Percentiles rank a stretch among this genome's conserved stretches.
phyloP scores from a whole-genome alignment of 2,329 filamentous ascomycete genomes.

The Pyrenochaeta sp. region DNA sequence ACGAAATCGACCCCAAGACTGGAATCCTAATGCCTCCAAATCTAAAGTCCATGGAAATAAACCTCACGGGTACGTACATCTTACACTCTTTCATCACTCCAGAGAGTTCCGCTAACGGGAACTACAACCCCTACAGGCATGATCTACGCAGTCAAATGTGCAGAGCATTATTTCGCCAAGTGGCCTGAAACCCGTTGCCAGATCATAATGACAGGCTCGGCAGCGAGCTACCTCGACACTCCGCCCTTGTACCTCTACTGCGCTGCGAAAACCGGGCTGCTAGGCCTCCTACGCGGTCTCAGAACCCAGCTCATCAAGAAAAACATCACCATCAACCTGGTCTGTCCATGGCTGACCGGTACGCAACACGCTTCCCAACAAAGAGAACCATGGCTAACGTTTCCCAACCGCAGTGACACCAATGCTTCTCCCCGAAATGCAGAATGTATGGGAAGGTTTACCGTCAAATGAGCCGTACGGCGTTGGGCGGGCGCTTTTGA shows the following conservation, averaged over 20 bases:
- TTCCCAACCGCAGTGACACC: constrained; percentile 3
- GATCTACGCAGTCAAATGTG: constrained; percentile 13
- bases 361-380: background rate
- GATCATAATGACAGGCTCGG: constrained; percentile 15
- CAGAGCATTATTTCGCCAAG: constrained; percentile 9
- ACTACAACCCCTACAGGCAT: background rate
- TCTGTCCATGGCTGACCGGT: constrained; percentile 20
- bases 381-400: background rate
- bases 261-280: constrained; percentile 12
- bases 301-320: constrained; percentile 5
- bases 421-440: constrained; percentile 4
- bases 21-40: constrained; percentile 10
- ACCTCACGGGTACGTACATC: constrained; percentile 6
- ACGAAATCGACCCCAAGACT: constrained; percentile 12
- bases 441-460: constrained; percentile 8
- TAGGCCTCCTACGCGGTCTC: constrained; percentile 10
- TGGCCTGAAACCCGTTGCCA: constrained; percentile 1
- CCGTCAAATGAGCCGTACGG: constrained; percentile 9
- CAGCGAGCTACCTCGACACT: constrained; percentile 12
- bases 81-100: background rate
- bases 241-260: constrained; percentile 16
- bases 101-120: background rate
- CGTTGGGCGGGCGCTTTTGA: constrained; percentile 10
- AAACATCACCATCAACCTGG: constrained; percentile 12
- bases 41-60: constrained; percentile 11